Conservation (phyloP, 805 yeast genomes). For the Maudiozyma serrabonitensis region DNA sequence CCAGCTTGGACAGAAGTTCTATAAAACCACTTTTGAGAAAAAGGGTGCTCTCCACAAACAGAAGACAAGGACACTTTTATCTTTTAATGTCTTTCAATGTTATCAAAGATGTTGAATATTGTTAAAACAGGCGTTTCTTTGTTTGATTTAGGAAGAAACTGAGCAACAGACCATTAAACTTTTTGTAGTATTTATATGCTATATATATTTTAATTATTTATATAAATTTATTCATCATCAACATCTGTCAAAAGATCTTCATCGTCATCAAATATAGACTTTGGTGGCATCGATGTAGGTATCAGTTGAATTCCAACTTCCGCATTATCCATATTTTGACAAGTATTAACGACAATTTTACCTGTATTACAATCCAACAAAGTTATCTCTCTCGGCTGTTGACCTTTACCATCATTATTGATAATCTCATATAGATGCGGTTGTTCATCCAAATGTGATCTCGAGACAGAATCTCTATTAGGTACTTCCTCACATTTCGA, state of each 20-base stretch:
- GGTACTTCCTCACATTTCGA: conserved; percentile 32
- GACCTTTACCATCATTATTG: background rate
- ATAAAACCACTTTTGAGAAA: too few species aligned
- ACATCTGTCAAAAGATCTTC: conserved; percentile 7
- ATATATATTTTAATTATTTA: too few species aligned
- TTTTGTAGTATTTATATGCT: too few species aligned
- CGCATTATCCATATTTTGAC: conserved; percentile 3
- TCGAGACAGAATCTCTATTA: conserved; percentile 1
- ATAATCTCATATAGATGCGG: background rate
- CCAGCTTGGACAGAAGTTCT: too few species aligned
- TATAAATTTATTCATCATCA: background rate
- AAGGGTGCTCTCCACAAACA: too few species aligned
- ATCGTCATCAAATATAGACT: conserved; percentile 30
- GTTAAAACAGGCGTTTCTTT: too few species aligned
- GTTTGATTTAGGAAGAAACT: too few species aligned
- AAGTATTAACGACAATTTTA: conserved; percentile 16
- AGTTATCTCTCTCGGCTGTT: conserved; percentile 1
- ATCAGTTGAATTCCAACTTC: conserved; percentile 6
- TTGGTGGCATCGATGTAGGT: conserved; percentile 32
- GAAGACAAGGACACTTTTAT: too few species aligned
- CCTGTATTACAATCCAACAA: conserved; percentile 13
- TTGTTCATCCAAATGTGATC: background rate
- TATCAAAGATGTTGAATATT: too few species aligned
- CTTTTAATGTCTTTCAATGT: too few species aligned
- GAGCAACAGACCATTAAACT: too few species aligned